Percentiles rank a stretch among this genome's conserved stretches.
These are phyloP conservation scores for Fusarium floridanum DNA, from an alignment of 2,329 filamentous ascomycete genomes.

Conservation along the genomic window DNA sequence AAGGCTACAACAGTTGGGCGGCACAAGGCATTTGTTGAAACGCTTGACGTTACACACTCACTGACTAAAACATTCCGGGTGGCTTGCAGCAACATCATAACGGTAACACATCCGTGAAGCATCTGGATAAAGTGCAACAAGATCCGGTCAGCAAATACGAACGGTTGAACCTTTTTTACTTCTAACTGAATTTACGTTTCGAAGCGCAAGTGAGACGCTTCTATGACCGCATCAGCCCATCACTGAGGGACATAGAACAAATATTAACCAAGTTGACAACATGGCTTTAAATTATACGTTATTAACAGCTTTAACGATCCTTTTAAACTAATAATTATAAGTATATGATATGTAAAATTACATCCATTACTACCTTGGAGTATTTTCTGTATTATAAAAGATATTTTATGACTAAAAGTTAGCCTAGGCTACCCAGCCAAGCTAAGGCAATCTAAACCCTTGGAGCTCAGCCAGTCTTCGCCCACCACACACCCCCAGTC, in stretches of 20 bases:
- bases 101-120: not conserved
- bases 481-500: not conserved
- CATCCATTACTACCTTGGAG: not conserved
- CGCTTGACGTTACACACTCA: not conserved
- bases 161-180: not conserved
- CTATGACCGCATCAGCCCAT: not conserved
- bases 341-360: not conserved
- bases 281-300: not conserved
- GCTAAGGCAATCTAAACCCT: not conserved
- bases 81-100: not conserved
- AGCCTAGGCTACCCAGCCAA: not conserved
- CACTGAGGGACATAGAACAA: not conserved
- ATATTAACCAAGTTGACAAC: not conserved
- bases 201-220: not conserved
- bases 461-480: not conserved
- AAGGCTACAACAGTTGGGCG: not conserved
- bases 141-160: not conserved
- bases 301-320: not conserved
- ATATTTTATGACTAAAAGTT: not conserved
- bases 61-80: not conserved
- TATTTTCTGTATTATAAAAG: not conserved
- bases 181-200: not conserved
- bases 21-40: not conserved
- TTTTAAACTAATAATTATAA: not conserved
- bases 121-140: not conserved